A percentile compares a stretch with the other conserved stretches of the same genome.
Conservation (phyloP, 2,329 filamentous ascomycete species). For the Tolypocladium tundrense region DNA sequence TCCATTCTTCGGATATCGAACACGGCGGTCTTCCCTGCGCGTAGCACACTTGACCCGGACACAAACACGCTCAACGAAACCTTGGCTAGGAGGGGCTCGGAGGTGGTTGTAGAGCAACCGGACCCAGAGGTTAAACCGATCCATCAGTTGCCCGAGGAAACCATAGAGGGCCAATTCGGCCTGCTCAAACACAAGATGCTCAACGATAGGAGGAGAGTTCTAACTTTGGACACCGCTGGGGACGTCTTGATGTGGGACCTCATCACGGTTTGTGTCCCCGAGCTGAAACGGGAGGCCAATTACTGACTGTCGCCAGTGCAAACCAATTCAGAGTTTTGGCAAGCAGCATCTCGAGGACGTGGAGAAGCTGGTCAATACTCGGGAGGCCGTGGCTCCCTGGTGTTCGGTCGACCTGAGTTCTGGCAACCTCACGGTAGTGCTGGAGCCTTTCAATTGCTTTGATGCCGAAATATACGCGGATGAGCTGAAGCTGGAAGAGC, state of each 20-base stretch:
- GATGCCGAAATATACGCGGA: constrained; percentile 97
- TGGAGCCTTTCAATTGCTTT: constrained; percentile 94
- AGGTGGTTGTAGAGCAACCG: constrained; percentile 15
- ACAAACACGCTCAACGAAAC: constrained; percentile 36
- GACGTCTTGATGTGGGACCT: constrained; percentile 95
- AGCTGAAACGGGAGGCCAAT: too few relatives aligned
- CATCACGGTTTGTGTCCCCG: constrained; percentile 49
- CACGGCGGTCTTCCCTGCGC: constrained; percentile 63
- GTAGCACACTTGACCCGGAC: constrained; percentile 44
- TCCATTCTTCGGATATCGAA: constrained; percentile 77
- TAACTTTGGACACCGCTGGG: constrained; percentile 89
- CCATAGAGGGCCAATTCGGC: constrained; percentile 90
- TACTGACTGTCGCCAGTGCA: constrained; percentile 45
- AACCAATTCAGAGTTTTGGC: constrained; percentile 82
- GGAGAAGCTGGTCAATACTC: constrained; percentile 73
- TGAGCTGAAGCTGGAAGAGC: constrained; percentile 63
- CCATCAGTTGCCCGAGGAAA: constrained; percentile 60
- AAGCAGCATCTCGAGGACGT: constrained; percentile 93
- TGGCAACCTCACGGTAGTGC: constrained; percentile 77
- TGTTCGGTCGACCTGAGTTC: constrained; percentile 91
- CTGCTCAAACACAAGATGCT: constrained; percentile 87
- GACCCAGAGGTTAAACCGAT: constrained; percentile 44
- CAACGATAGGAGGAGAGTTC: constrained; percentile 78
- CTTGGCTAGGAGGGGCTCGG: constrained; percentile 28
- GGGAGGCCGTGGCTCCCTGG: constrained; percentile 88